phyloP scores from a whole-genome alignment of 1,284 basidiomycete genomes.

The Porodaedalea pini region DNA sequence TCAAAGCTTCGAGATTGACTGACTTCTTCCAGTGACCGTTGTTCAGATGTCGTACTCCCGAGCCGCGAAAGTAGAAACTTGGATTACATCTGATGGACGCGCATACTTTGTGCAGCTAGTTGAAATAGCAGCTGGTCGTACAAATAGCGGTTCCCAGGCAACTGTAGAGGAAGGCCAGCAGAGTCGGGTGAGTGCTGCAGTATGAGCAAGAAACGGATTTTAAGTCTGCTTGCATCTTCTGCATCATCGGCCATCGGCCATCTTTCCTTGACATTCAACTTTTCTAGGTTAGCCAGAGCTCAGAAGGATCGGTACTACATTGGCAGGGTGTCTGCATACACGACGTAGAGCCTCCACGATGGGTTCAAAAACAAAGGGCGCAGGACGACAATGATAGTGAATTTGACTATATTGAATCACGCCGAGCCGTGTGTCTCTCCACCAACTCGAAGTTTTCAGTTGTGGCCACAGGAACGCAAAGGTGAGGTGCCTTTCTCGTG shows the following conservation, averaged over 20 bases:
- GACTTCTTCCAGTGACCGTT: slow-evolving; percentile 44
- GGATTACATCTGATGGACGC: slow-evolving; percentile 79
- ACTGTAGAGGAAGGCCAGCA: neutral
- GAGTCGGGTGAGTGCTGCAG: neutral
- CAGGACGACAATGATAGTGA: slow-evolving; percentile 37
- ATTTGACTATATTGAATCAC: slow-evolving; percentile 57
- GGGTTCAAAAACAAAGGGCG: slow-evolving; percentile 70
- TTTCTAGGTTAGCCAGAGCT: slow-evolving; percentile 18
- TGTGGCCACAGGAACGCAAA: slow-evolving; percentile 75
- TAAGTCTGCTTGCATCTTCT: too few relatives aligned
- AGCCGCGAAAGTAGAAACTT: slow-evolving; percentile 62
- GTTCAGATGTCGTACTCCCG: slow-evolving; percentile 55
- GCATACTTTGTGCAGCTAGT: slow-evolving; percentile 70
- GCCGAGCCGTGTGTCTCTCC: slow-evolving; percentile 59
- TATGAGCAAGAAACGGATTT: too few relatives aligned
- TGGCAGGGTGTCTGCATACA: slow-evolving; percentile 73
- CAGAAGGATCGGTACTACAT: slow-evolving; percentile 28
- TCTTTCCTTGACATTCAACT: neutral
- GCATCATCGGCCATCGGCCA: neutral
- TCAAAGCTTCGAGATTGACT: neutral
- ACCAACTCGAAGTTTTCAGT: slow-evolving; percentile 85
- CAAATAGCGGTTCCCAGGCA: neutral
- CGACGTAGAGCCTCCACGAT: slow-evolving; percentile 62
- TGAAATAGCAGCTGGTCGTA: slow-evolving; percentile 28
- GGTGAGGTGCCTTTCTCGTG: slow-evolving; percentile 39